These are phyloP conservation scores for Metschnikowia reukaufii DNA, from an alignment of 805 yeast genomes.

Conservation along the genomic window DNA sequence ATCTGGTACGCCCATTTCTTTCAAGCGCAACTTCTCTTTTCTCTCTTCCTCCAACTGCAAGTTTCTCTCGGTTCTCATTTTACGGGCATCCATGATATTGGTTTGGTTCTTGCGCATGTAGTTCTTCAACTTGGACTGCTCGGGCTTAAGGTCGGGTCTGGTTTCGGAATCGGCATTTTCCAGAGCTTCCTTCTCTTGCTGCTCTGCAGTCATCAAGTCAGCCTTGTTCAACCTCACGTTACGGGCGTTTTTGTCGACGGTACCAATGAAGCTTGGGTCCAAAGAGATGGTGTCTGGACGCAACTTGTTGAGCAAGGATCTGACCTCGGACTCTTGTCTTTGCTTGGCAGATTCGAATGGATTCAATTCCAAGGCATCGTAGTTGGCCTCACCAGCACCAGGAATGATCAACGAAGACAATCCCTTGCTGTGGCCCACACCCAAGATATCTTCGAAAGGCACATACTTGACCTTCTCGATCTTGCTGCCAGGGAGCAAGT, in stretches of 20 bases:
- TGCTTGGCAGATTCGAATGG: slow-evolving; percentile 91
- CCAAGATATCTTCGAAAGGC: slow-evolving; percentile 95
- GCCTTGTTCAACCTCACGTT: slow-evolving; percentile 62
- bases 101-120: slow-evolving; percentile 79
- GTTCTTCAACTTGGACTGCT: slow-evolving; percentile 80
- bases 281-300: slow-evolving; percentile 89
- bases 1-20: slow-evolving; percentile 21
- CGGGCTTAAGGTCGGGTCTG: slow-evolving; percentile 70
- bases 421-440: slow-evolving; percentile 75
- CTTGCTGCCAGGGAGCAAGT: slow-evolving; percentile 74
- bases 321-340: slow-evolving; percentile 91
- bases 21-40: slow-evolving; percentile 43
- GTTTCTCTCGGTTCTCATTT: slow-evolving; percentile 71
- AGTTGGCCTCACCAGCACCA: slow-evolving; percentile 97
- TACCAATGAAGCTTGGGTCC: slow-evolving; percentile 86
- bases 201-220: slow-evolving; percentile 40
- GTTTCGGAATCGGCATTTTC: slow-evolving; percentile 52
- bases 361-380: slow-evolving; percentile 88
- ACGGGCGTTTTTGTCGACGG: slow-evolving; percentile 70
- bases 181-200: slow-evolving; percentile 34
- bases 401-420: slow-evolving; percentile 87
- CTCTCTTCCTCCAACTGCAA: slow-evolving; percentile 70
- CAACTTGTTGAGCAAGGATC: slow-evolving; percentile 79
- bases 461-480: slow-evolving; percentile 70
- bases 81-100: slow-evolving; percentile 85